Percentiles rank a stretch among this genome's conserved stretches.
phyloP scores from a whole-genome alignment of 768 basidiomycete species.

The Lactifluus pinguis region DNA sequence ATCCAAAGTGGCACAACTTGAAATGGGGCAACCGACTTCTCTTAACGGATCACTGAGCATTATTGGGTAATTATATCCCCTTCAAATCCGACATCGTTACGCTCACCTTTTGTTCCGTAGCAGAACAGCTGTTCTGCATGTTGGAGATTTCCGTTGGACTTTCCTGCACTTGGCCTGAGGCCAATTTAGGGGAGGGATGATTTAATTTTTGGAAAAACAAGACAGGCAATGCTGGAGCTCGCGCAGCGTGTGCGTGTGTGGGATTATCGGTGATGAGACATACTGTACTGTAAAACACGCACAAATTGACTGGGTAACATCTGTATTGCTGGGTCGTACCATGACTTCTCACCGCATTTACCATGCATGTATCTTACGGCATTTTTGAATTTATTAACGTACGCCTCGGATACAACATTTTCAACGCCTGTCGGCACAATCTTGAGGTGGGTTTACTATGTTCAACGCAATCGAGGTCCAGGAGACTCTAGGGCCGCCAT shows the following conservation, averaged over 20 bases:
- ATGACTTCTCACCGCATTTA: neutral
- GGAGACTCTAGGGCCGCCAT: too few species aligned
- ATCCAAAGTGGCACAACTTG: too few species aligned
- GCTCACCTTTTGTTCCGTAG: conserved; percentile 25
- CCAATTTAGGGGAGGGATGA: conserved; percentile 64
- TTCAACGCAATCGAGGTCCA: too few species aligned
- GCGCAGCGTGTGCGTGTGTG: conserved; percentile 81
- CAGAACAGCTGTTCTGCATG: conserved; percentile 69
- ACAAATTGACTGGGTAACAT: neutral
- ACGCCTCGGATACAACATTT: too few species aligned
- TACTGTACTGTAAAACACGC: neutral
- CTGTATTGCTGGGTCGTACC: neutral
- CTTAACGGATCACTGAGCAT: conserved; percentile 61
- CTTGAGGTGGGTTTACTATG: too few species aligned
- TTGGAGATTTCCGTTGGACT: conserved; percentile 30
- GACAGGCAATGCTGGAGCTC: conserved; percentile 70
- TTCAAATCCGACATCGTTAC: neutral
- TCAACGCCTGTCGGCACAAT: too few species aligned
- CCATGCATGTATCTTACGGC: neutral
- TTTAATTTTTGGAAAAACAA: too few species aligned
- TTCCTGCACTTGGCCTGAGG: neutral
- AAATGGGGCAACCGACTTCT: conserved; percentile 38
- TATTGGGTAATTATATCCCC: conserved; percentile 44
- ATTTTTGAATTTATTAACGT: too few species aligned
- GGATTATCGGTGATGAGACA: conserved; percentile 56